A percentile compares a stretch with the other conserved stretches of the same genome.
Evolutionary conservation across 768 basidiomycete species (phyloP).

Genomic region (Phlebiopsis gigantea): DNA sequence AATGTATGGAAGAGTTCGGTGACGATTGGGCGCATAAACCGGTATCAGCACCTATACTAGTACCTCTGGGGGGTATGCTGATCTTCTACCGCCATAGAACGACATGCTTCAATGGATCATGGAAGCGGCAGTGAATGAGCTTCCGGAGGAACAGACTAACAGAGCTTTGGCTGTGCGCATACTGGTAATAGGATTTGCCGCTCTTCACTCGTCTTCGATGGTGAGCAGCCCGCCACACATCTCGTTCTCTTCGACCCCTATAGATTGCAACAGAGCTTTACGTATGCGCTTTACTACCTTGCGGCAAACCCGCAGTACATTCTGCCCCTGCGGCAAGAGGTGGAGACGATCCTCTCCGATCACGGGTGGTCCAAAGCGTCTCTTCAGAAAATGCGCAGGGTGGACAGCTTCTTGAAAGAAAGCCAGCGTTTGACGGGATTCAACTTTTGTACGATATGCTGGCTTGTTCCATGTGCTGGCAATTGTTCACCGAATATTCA

Average conservation of each 20-base stretch:
- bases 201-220: constrained; percentile 14
- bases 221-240: too few relatives aligned
- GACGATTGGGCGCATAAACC: constrained; percentile 4
- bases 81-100: neutral
- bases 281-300: constrained; percentile 24
- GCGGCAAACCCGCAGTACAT: constrained; percentile 26
- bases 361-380: constrained; percentile 24
- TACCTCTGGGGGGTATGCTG: neutral
- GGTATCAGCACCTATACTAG: neutral
- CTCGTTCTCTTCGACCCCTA: too few relatives aligned
- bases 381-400: constrained; percentile 26
- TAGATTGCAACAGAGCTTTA: constrained; percentile 25
- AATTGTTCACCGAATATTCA: too few relatives aligned
- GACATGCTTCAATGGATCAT: constrained; percentile 18
- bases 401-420: constrained; percentile 33
- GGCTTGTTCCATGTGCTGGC: too few relatives aligned
- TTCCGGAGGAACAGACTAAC: neutral
- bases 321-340: constrained; percentile 26
- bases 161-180: neutral
- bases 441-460: constrained; percentile 15
- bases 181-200: constrained; percentile 16
- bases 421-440: constrained; percentile 21
- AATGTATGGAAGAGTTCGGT: constrained; percentile 8
- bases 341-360: constrained; percentile 22
- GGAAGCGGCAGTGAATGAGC: constrained; percentile 6